A percentile compares a stretch with the other conserved stretches of the same genome.
Conservation (phyloP, 352 stramenopile genomes). For the Phytophthora niederhauseri region DNA sequence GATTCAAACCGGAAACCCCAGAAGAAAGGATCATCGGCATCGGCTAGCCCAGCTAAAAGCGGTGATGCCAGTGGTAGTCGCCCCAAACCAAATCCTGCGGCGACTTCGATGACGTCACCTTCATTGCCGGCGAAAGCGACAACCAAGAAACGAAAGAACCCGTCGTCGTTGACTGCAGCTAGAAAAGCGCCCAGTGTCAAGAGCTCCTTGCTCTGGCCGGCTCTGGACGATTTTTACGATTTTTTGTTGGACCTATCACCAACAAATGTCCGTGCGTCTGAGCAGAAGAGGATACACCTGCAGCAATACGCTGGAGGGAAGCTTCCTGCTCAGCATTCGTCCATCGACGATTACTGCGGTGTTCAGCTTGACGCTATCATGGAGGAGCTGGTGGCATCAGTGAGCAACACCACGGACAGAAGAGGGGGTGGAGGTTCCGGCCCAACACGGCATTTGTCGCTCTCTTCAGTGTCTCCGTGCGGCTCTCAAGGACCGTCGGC, state of each 20-base stretch:
- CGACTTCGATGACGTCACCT: background rate
- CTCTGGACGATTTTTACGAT: conserved; percentile 77
- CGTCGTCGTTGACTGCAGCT: conserved; percentile 4
- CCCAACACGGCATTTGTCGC: conserved; percentile 27
- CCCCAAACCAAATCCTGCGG: background rate
- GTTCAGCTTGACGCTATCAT: conserved; percentile 71
- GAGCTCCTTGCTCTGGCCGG: conserved; percentile 73
- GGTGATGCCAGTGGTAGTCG: background rate
- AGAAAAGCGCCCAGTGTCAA: conserved; percentile 42
- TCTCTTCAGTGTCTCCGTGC: conserved; percentile 74
- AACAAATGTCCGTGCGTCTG: conserved; percentile 41
- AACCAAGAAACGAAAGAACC: conserved; percentile 30
- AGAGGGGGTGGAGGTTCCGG: conserved; percentile 39
- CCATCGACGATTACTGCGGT: conserved; percentile 59
- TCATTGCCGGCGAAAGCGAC: conserved; percentile 12
- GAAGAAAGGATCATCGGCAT: conserved; percentile 1
- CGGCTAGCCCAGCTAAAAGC: conserved; percentile 2
- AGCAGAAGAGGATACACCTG: conserved; percentile 34
- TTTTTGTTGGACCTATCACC: conserved; percentile 73
- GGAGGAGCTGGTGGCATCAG: conserved; percentile 65
- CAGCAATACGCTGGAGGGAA: conserved; percentile 37
- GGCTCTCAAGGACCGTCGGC: conserved; percentile 24
- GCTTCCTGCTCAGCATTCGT: conserved; percentile 53
- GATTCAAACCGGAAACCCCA: conserved; percentile 12
- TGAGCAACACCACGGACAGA: conserved; percentile 51